These are phyloP conservation scores for Acanthamoeba culbertsoni DNA, from an alignment of 208 protist species.

Conservation along the genomic window DNA sequence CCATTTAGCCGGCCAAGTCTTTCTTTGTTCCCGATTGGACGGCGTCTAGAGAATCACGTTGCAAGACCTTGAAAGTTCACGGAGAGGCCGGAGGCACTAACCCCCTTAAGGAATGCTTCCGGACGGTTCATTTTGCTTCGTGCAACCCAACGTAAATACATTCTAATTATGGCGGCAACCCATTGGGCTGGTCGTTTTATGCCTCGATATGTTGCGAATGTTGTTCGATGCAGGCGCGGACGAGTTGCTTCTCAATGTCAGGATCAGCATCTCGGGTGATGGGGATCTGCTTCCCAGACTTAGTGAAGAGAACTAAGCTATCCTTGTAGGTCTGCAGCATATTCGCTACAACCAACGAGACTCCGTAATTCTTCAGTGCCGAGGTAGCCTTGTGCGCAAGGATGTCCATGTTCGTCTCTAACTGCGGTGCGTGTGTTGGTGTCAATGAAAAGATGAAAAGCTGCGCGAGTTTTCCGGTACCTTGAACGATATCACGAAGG, in stretches of 20 bases:
- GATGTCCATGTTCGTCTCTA: background rate
- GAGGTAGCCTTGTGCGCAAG: background rate
- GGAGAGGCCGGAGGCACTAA: no score
- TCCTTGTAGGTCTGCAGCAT: background rate
- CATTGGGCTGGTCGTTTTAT: no score
- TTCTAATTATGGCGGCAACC: no score
- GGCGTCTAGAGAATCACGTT: no score
- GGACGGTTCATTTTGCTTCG: no score
- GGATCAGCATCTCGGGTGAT: background rate
- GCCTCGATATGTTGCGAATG: background rate
- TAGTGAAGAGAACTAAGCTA: background rate
- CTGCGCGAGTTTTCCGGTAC: no score
- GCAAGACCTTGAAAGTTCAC: no score
- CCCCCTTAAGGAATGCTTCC: no score
- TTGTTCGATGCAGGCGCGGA: background rate
- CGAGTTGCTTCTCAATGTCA: background rate
- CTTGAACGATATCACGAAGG: constrained; percentile 68
- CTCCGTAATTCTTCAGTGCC: background rate
- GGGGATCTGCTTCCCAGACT: background rate
- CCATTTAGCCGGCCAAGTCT: no score
- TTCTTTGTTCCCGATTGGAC: no score
- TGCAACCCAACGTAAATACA: no score
- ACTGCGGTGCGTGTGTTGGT: no score
- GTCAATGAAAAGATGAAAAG: background rate
- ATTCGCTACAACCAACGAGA: background rate